Evolutionary conservation across 768 basidiomycete genomes (phyloP).

Genomic region (Tylopilus felleus): DNA sequence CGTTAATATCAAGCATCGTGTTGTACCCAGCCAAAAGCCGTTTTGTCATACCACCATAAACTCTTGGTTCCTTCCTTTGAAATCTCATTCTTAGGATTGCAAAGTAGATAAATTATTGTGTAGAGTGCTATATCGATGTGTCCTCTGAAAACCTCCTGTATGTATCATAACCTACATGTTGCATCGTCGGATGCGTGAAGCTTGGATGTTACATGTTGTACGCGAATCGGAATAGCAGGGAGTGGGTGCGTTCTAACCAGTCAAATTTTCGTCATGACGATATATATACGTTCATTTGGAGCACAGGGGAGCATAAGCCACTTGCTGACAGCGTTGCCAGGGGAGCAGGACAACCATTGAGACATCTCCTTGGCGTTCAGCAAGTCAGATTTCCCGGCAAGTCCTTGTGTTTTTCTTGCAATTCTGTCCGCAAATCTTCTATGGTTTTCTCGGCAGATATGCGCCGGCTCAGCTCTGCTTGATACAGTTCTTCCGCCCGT

Average conservation of each 20-base stretch:
- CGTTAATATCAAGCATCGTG: slow-evolving; percentile 27
- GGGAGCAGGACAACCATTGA: not conserved
- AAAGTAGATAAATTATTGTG: slow-evolving; percentile 16
- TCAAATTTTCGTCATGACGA: not conserved
- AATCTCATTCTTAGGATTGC: slow-evolving; percentile 3
- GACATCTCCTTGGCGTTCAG: not conserved
- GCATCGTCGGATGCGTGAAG: not conserved
- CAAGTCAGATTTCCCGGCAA: not conserved
- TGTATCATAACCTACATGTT: slow-evolving; percentile 23
- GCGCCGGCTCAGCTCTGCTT: slow-evolving; percentile 31
- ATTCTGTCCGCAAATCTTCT: slow-evolving; percentile 12
- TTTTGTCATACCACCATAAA: slow-evolving; percentile 26
- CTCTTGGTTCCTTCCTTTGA: slow-evolving; percentile 3
- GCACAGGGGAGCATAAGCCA: not conserved
- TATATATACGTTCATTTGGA: not conserved
- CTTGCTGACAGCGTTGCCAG: not conserved
- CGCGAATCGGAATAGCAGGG: not conserved
- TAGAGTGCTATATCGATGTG: slow-evolving; percentile 23
- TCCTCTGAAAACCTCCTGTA: slow-evolving; percentile 7
- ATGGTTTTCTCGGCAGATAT: slow-evolving; percentile 29
- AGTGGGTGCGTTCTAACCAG: not conserved
- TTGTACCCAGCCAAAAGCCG: slow-evolving; percentile 22
- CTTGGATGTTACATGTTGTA: not conserved
- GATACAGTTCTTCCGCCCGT: slow-evolving; percentile 32
- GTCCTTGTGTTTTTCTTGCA: slow-evolving; percentile 2